Conservation (phyloP, 2,329 filamentous ascomycete genomes). For the Epichloe coenophiala region DNA sequence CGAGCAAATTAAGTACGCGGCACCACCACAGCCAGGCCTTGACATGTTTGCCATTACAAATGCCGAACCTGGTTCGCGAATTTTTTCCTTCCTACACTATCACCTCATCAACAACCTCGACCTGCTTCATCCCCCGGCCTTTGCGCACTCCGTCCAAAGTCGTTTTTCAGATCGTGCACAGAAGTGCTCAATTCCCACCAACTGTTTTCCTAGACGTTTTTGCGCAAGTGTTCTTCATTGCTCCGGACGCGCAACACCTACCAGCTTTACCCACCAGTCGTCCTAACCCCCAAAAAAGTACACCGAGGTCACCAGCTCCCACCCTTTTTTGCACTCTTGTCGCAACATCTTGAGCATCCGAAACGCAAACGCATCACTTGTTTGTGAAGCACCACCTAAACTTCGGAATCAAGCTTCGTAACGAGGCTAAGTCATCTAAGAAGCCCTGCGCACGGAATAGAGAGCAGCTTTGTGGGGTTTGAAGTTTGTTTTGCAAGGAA, state of each 20-base stretch:
- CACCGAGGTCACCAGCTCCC: background rate
- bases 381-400: background rate
- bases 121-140: background rate
- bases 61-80: background rate
- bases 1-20: background rate
- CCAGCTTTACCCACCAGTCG: background rate
- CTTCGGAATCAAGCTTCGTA: background rate
- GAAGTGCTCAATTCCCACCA: background rate
- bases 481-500: background rate
- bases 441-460: conserved; percentile 1
- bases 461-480: background rate
- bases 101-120: background rate
- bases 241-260: background rate
- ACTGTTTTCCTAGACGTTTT: background rate
- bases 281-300: background rate
- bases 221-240: background rate
- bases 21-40: background rate
- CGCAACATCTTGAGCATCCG: background rate
- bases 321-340: background rate
- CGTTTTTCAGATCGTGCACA: background rate
- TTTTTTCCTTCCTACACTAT: background rate
- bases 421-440: background rate
- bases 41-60: background rate
- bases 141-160: background rate
- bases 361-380: background rate